Evolutionary conservation across 75 land plant species (phyloP).

Genomic region (Pinus tabuliformis): DNA sequence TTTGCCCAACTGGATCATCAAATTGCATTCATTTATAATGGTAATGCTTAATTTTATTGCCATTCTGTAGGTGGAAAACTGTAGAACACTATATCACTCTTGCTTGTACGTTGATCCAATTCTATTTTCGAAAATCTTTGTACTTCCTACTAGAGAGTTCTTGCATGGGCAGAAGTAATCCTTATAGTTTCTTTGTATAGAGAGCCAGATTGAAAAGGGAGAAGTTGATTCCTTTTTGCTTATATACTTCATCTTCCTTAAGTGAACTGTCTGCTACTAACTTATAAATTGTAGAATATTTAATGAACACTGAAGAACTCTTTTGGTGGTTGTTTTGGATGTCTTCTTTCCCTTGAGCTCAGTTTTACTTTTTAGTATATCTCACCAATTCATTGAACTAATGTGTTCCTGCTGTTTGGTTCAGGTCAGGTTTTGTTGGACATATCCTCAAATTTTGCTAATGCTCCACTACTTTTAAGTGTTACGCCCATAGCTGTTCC

Average conservation of each 20-base stretch:
- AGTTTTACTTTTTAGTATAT: not conserved
- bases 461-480: slow-evolving; percentile 23
- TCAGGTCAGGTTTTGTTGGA: slow-evolving; percentile 63
- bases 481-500: slow-evolving; percentile 67
- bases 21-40: slow-evolving; percentile 62
- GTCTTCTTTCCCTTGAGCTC: not conserved
- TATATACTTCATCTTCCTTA: not conserved
- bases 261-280: not conserved
- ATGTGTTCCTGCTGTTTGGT: not conserved
- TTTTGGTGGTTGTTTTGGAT: not conserved
- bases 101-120: not conserved
- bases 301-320: not conserved
- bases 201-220: not conserved
- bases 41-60: slow-evolving; percentile 23
- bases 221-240: not conserved
- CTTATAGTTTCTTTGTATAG: not conserved
- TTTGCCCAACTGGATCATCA: slow-evolving; percentile 51
- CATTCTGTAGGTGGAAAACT: not conserved
- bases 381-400: not conserved
- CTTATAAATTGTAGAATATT: not conserved
- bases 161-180: not conserved
- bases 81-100: not conserved
- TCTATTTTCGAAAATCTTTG: not conserved
- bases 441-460: slow-evolving; percentile 10
- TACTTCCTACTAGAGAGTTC: not conserved